phyloP scores from a whole-genome alignment of 2,329 filamentous ascomycete species.

The Metarhizium brunneum region DNA sequence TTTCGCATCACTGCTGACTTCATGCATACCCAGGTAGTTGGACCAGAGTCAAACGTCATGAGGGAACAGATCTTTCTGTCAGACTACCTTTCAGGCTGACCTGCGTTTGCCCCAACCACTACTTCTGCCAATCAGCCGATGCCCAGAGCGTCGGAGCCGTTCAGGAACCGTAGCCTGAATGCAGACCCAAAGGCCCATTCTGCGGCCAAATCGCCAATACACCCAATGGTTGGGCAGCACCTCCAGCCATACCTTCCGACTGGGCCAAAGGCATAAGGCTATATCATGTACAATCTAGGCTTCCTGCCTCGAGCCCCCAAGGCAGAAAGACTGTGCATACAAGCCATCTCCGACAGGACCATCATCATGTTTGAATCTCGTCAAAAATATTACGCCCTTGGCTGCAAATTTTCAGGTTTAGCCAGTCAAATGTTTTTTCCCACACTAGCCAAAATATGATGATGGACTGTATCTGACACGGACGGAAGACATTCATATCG shows the following conservation, averaged over 20 bases:
- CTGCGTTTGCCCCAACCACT: neutral
- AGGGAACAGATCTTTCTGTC: neutral
- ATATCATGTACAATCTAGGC: neutral
- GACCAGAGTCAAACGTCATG: neutral
- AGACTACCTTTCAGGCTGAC: neutral
- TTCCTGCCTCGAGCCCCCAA: neutral
- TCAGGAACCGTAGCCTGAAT: constrained; percentile 8
- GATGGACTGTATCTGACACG: neutral
- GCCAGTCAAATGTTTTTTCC: neutral
- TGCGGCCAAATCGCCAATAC: constrained; percentile 5
- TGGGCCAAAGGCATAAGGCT: neutral
- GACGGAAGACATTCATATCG: neutral
- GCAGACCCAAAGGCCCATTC: constrained; percentile 4
- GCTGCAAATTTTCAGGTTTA: neutral
- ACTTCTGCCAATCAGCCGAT: neutral
- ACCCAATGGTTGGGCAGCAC: constrained; percentile 8
- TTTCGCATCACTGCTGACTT: neutral
- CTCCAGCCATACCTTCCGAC: constrained; percentile 1
- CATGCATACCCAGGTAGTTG: neutral
- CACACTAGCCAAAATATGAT: neutral
- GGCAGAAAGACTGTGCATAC: neutral
- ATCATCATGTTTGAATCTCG: neutral
- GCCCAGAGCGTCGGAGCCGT: neutral
- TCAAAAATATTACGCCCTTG: neutral
- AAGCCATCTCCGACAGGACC: neutral